Percentiles rank a stretch among this genome's conserved stretches.
Conservation (phyloP, 345 rosid species). For the Erodium maritimum region DNA sequence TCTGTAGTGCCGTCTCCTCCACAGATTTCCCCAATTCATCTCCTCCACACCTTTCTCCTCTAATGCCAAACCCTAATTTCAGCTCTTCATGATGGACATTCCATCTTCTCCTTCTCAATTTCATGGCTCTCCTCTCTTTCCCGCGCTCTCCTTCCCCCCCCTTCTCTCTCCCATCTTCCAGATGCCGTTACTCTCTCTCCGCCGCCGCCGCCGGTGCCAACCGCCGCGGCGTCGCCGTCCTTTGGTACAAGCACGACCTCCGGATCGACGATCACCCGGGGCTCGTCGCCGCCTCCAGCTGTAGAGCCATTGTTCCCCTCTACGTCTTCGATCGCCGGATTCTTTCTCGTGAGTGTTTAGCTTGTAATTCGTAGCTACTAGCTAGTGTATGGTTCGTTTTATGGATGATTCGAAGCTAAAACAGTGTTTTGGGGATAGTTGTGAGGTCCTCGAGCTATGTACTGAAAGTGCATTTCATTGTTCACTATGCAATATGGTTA, state of each 20-base stretch:
- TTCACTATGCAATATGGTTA: no score
- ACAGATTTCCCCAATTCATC: slow-evolving; percentile 19
- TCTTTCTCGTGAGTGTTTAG: slow-evolving; percentile 40
- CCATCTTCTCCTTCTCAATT: not conserved
- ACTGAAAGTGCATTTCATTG: no score
- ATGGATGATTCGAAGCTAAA: not conserved
- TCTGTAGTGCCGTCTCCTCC: slow-evolving; percentile 3
- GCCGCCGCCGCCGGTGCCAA: slow-evolving; percentile 12
- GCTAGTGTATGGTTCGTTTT: not conserved
- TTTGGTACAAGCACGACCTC: slow-evolving; percentile 93
- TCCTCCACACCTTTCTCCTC: slow-evolving; percentile 31
- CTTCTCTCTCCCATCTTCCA: slow-evolving; percentile 13
- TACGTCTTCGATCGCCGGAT: slow-evolving; percentile 74
- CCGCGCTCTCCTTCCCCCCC: slow-evolving; percentile 10
- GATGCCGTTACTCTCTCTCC: slow-evolving; percentile 6
- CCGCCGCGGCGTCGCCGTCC: slow-evolving; percentile 33
- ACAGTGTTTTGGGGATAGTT: slow-evolving; percentile 1
- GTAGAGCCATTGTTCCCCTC: slow-evolving; percentile 40
- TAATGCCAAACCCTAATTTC: slow-evolving; percentile 3
- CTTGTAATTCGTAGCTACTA: not conserved
- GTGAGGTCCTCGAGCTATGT: no score
- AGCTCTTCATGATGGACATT: slow-evolving; percentile 3
- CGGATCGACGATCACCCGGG: slow-evolving; percentile 85
- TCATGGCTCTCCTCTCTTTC: slow-evolving; percentile 37
- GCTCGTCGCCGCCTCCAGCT: slow-evolving; percentile 38